Evolutionary conservation across 2,329 filamentous ascomycete genomes (phyloP).

Genomic region (Talaromyces islandicus): DNA sequence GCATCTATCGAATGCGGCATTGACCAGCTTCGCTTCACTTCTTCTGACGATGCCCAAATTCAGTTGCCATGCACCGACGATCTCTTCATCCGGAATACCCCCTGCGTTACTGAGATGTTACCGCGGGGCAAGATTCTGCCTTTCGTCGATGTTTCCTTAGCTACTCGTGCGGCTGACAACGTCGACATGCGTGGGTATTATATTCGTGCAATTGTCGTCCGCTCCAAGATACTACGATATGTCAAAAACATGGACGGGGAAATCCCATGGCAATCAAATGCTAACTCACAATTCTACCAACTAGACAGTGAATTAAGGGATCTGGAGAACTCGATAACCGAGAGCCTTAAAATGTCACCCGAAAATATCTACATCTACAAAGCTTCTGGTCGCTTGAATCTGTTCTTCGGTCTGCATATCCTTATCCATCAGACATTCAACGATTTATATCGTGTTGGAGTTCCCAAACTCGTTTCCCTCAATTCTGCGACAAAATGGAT

Average conservation of each 20-base stretch:
- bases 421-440: constrained; percentile 3
- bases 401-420: constrained; percentile 5
- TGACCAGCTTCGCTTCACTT: constrained; percentile 23
- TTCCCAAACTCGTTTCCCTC: background rate
- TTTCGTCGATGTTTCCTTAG: background rate
- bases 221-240: constrained; percentile 6
- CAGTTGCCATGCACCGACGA: constrained; percentile 26
- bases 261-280: background rate
- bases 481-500: constrained; percentile 1
- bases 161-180: background rate
- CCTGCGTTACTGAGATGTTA: constrained; percentile 24
- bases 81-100: constrained; percentile 22
- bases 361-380: constrained; percentile 8
- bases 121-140: background rate
- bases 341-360: constrained; percentile 2
- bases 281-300: background rate
- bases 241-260: constrained; percentile 3
- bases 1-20: constrained; percentile 24
- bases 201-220: background rate
- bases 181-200: constrained; percentile 6
- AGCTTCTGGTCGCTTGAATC: constrained; percentile 3
- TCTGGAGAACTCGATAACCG: constrained; percentile 1
- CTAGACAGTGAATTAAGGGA: background rate
- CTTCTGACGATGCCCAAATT: constrained; percentile 25
- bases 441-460: constrained; percentile 3